Percentiles rank a stretch among this genome's conserved stretches.
These are phyloP conservation scores for Debaryomyces fabryi DNA, from an alignment of 1,139 yeast genomes.

Conservation along the genomic window DNA sequence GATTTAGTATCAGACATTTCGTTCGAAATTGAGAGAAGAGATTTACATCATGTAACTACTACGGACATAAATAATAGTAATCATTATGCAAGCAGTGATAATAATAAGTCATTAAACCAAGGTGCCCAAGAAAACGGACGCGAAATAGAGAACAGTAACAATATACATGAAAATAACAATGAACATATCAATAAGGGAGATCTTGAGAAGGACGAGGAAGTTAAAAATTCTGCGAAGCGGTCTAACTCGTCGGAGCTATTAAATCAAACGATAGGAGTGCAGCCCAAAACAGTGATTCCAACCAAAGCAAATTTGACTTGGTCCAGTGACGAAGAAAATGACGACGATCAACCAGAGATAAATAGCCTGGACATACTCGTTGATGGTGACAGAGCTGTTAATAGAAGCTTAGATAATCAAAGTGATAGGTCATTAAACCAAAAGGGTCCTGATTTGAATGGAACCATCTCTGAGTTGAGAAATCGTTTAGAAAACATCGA, in stretches of 20 bases:
- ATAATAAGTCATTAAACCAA: slow-evolving; percentile 3
- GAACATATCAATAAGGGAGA: slow-evolving; percentile 7
- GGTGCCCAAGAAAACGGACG: not conserved
- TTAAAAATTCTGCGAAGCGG: slow-evolving; percentile 2
- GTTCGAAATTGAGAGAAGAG: slow-evolving; percentile 83
- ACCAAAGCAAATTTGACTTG: slow-evolving; percentile 77
- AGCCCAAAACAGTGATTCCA: slow-evolving; percentile 70
- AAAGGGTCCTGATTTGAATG: slow-evolving; percentile 6
- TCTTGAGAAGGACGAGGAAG: slow-evolving; percentile 8
- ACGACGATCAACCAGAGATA: slow-evolving; percentile 15
- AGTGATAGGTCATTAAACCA: not conserved
- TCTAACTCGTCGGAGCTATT: slow-evolving; percentile 17
- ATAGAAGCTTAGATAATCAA: not conserved
- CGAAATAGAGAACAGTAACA: slow-evolving; percentile 1
- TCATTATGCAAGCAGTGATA: slow-evolving; percentile 3
- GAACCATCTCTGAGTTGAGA: slow-evolving; percentile 17
- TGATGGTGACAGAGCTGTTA: slow-evolving; percentile 4
- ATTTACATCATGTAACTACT: slow-evolving; percentile 40
- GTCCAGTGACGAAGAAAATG: slow-evolving; percentile 74
- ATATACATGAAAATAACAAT: slow-evolving; percentile 7
- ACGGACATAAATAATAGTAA: not conserved
- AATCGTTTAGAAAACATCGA: slow-evolving; percentile 12
- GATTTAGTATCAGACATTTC: slow-evolving; percentile 90
- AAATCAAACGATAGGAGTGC: slow-evolving; percentile 46
- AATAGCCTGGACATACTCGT: slow-evolving; percentile 3